Evolutionary conservation across 768 basidiomycete species (phyloP).

Genomic region (Clitopilus passeckerianus): DNA sequence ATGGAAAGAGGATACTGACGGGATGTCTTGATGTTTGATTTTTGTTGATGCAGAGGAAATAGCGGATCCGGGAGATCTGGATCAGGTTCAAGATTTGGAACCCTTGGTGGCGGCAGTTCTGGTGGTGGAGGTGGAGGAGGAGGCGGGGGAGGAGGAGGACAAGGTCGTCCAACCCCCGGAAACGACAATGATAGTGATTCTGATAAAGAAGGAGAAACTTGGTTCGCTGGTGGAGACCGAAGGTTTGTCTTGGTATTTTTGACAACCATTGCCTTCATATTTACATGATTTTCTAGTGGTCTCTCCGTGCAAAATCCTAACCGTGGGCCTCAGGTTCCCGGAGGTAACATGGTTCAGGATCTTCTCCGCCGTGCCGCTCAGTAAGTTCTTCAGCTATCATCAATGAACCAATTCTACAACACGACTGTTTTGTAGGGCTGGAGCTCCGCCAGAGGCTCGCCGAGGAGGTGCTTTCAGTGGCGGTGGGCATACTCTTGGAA

Average conservation of each 20-base stretch:
- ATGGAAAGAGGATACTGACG: no score
- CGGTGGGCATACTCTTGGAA: slow-evolving; percentile 80
- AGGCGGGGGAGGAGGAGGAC: slow-evolving; percentile 2
- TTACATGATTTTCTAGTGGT: slow-evolving; percentile 47
- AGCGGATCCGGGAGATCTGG: not conserved
- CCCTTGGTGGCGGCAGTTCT: slow-evolving; percentile 1
- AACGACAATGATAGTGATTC: slow-evolving; percentile 50
- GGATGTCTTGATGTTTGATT: not conserved
- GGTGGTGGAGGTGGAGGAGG: slow-evolving; percentile 2
- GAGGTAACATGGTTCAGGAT: slow-evolving; percentile 60
- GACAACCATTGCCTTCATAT: not conserved
- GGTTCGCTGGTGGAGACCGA: slow-evolving; percentile 94
- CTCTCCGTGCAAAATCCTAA: slow-evolving; percentile 87
- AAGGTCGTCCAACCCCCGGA: slow-evolving; percentile 11
- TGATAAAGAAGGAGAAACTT: slow-evolving; percentile 54
- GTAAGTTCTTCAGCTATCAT: slow-evolving; percentile 35
- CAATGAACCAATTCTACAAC: not conserved
- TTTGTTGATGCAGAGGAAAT: not conserved
- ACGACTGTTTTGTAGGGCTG: slow-evolving; percentile 22
- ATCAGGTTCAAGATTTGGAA: not conserved
- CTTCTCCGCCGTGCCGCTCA: slow-evolving; percentile 78
- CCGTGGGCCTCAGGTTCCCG: slow-evolving; percentile 36
- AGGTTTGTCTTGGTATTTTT: slow-evolving; percentile 44
- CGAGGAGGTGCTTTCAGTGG: slow-evolving; percentile 50
- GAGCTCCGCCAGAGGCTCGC: slow-evolving; percentile 22